phyloP scores from a whole-genome alignment of 768 basidiomycete genomes.

The Jaapia argillacea region DNA sequence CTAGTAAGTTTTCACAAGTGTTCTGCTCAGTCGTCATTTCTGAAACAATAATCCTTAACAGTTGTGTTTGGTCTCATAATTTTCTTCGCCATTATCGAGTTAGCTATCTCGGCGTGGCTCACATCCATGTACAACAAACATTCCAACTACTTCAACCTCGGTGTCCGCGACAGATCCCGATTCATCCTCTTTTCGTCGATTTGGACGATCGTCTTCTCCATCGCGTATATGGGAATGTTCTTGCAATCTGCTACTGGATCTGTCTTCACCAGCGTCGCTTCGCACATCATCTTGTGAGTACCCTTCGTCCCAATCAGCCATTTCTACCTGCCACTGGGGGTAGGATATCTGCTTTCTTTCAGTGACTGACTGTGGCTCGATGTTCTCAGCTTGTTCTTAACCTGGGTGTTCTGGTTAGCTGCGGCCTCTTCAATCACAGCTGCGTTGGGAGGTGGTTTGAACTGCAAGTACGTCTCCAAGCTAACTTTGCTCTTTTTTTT shows the following conservation, averaged over 20 bases:
- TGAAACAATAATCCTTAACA: constrained; percentile 5
- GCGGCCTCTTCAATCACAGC: constrained; percentile 64
- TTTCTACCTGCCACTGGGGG: not conserved
- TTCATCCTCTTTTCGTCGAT: constrained; percentile 19
- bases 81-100: constrained; percentile 17
- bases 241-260: constrained; percentile 24
- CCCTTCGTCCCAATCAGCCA: constrained; percentile 1
- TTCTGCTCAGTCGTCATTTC: not conserved
- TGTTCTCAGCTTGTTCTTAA: constrained; percentile 43
- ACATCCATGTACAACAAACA: constrained; percentile 15
- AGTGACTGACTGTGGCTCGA: not conserved
- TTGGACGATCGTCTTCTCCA: constrained; percentile 17
- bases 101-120: constrained; percentile 19
- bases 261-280: constrained; percentile 47
- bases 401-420: constrained; percentile 74
- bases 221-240: constrained; percentile 14
- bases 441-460: constrained; percentile 55
- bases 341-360: not conserved
- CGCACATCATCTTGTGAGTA: constrained; percentile 56
- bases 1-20: not conserved
- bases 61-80: constrained; percentile 18
- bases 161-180: not conserved
- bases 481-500: constrained; percentile 1
- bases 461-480: constrained; percentile 47
- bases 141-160: constrained; percentile 7